Percentiles rank a stretch among this genome's conserved stretches.
phyloP scores from a whole-genome alignment of 371 early-diverging fungal species.

The Actinomortierella wolfii region DNA sequence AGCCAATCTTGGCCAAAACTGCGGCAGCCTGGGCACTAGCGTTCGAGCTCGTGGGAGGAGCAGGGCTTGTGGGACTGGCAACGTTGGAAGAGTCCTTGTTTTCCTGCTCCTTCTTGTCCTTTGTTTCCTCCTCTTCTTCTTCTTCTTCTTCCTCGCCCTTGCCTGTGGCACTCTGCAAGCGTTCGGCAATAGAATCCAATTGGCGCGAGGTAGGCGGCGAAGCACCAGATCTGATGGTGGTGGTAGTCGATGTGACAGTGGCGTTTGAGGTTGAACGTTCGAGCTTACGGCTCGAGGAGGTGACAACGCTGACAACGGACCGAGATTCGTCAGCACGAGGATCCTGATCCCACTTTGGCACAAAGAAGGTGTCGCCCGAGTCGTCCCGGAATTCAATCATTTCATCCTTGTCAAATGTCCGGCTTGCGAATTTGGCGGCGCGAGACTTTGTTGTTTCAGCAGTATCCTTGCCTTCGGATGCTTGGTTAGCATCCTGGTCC shows the following conservation, averaged over 20 bases:
- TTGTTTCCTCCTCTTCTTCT: neutral
- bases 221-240: no score
- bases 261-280: constrained; percentile 28
- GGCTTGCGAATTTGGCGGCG: constrained; percentile 33
- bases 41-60: no score
- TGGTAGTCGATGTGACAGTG: constrained; percentile 14
- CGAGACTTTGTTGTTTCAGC: constrained; percentile 12
- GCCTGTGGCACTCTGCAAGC: constrained; percentile 14
- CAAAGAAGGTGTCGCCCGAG: constrained; percentile 43
- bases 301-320: constrained; percentile 35
- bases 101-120: neutral
- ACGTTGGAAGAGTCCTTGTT: no score
- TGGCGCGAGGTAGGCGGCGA: constrained; percentile 6
- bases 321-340: constrained; percentile 37
- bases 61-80: no score
- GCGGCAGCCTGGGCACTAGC: no score
- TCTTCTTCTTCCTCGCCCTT: constrained; percentile 14
- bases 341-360: constrained; percentile 42
- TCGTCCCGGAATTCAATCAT: constrained; percentile 46
- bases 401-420: constrained; percentile 46
- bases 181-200: constrained; percentile 16
- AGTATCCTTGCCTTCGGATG: constrained; percentile 12
- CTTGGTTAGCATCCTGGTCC: neutral
- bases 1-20: no score
- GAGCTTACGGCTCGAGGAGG: constrained; percentile 18